A percentile compares a stretch with the other conserved stretches of the same genome.
phyloP scores from a whole-genome alignment of 2,329 filamentous ascomycete species.

The Pyrenochaeta sp. region DNA sequence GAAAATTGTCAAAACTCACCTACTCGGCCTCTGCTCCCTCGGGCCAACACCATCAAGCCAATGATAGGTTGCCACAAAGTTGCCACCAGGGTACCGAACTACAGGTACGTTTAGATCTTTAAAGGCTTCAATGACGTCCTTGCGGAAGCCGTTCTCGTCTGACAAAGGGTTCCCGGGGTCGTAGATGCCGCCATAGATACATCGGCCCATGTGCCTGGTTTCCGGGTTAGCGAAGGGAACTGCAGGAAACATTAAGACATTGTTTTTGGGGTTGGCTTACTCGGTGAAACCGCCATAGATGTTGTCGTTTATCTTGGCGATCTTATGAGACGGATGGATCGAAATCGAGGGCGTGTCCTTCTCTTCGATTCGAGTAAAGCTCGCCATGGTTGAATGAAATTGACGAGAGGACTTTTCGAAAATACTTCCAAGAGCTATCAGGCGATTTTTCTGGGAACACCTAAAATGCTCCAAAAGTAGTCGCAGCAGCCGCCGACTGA shows the following conservation, averaged over 20 bases:
- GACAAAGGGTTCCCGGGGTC: slow-evolving; percentile 77
- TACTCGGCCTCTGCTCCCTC: slow-evolving; percentile 68
- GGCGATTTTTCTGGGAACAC: too few relatives aligned
- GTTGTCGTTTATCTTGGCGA: slow-evolving; percentile 79
- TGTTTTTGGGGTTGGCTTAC: too few relatives aligned
- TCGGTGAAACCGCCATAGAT: slow-evolving; percentile 87
- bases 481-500: slow-evolving; percentile 11
- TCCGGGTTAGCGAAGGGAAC: slow-evolving; percentile 37
- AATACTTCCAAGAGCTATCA: too few relatives aligned
- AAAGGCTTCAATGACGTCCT: slow-evolving; percentile 77
- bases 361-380: slow-evolving; percentile 72
- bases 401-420: too few relatives aligned
- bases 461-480: slow-evolving; percentile 1
- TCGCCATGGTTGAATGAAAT: slow-evolving; percentile 67
- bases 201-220: slow-evolving; percentile 81
- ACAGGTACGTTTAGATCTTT: slow-evolving; percentile 78
- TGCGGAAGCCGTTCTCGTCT: slow-evolving; percentile 77
- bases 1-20: slow-evolving; percentile 43
- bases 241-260: too few relatives aligned
- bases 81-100: slow-evolving; percentile 82
- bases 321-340: slow-evolving; percentile 68
- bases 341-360: slow-evolving; percentile 69
- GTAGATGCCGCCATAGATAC: slow-evolving; percentile 87
- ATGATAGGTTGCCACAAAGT: slow-evolving; percentile 85
- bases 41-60: slow-evolving; percentile 85